A percentile compares a stretch with the other conserved stretches of the same genome.
These are phyloP conservation scores for Yueomyces sp. DNA, from an alignment of 1,139 yeast species.

Conservation along the genomic window DNA sequence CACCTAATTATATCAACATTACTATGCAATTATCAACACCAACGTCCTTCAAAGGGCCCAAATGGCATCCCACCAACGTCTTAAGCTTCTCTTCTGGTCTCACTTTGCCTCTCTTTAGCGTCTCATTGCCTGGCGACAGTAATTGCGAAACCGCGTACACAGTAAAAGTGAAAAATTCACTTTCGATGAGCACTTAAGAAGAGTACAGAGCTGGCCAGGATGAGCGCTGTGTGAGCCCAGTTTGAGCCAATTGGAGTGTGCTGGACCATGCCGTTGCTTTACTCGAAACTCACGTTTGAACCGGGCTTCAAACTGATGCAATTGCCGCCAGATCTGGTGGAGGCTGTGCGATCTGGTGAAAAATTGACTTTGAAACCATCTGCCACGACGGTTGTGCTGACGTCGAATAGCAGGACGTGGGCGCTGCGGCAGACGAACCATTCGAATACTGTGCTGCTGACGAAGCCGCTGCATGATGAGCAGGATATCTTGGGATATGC, in stretches of 20 bases:
- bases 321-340: conserved; percentile 42
- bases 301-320: conserved; percentile 43
- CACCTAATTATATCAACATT: too few relatives aligned
- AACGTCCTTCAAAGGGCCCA: too few relatives aligned
- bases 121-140: too few relatives aligned
- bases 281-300: conserved; percentile 18
- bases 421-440: conserved; percentile 69
- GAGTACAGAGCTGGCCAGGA: too few relatives aligned
- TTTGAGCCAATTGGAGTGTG: neutral
- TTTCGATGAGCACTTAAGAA: too few relatives aligned
- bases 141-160: too few relatives aligned
- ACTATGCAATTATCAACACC: too few relatives aligned
- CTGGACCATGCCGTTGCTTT: conserved; percentile 7
- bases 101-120: too few relatives aligned
- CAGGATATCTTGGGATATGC: conserved; percentile 28
- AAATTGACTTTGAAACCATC: conserved; percentile 31
- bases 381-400: conserved; percentile 37
- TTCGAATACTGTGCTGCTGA: conserved; percentile 62
- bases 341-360: conserved; percentile 28
- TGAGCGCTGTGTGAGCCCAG: too few relatives aligned
- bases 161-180: too few relatives aligned
- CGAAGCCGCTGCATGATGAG: conserved; percentile 20
- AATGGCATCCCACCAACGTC: too few relatives aligned
- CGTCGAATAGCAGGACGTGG: conserved; percentile 49
- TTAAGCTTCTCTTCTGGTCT: too few relatives aligned